Conservation (phyloP, 2,329 filamentous ascomycete species). For the Aureobasidium subglaciale region DNA sequence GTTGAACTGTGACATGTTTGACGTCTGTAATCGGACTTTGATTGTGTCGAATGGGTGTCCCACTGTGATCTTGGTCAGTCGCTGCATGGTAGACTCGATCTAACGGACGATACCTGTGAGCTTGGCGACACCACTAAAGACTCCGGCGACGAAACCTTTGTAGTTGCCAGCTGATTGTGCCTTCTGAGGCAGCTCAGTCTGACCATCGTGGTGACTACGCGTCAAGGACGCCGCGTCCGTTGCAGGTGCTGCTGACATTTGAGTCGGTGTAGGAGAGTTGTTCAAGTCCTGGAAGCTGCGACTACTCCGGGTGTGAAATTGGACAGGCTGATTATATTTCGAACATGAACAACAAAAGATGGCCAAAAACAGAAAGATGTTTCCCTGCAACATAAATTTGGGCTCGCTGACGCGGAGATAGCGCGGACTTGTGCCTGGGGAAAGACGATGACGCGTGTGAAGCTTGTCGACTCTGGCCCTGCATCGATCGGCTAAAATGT, state of each 20-base stretch:
- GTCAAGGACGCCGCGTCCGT: background rate
- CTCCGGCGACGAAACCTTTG: constrained; percentile 94
- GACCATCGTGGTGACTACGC: constrained; percentile 14
- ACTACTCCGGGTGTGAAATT: background rate
- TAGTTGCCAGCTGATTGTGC: constrained; percentile 50
- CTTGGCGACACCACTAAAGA: constrained; percentile 91
- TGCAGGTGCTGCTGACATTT: background rate
- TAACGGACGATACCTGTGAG: constrained; percentile 58
- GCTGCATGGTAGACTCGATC: too few species aligned
- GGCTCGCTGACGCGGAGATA: background rate
- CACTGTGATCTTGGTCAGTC: constrained; percentile 30
- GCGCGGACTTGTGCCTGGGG: background rate
- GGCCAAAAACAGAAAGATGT: background rate
- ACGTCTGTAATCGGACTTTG: constrained; percentile 92
- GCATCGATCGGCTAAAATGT: constrained; percentile 7
- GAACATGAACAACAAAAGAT: background rate
- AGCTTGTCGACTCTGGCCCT: background rate
- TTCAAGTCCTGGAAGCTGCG: background rate
- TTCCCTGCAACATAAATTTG: background rate
- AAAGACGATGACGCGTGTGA: background rate
- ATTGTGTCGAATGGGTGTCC: constrained; percentile 84
- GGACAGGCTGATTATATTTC: background rate
- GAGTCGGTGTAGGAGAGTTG: background rate
- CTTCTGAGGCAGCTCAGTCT: constrained; percentile 18
- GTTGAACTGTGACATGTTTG: constrained; percentile 65